Evolutionary conservation across 1,139 yeast species (phyloP), one percentile per base, ranked within the genome.

Genomic region (Saccharomyces hybrid): DNA sequence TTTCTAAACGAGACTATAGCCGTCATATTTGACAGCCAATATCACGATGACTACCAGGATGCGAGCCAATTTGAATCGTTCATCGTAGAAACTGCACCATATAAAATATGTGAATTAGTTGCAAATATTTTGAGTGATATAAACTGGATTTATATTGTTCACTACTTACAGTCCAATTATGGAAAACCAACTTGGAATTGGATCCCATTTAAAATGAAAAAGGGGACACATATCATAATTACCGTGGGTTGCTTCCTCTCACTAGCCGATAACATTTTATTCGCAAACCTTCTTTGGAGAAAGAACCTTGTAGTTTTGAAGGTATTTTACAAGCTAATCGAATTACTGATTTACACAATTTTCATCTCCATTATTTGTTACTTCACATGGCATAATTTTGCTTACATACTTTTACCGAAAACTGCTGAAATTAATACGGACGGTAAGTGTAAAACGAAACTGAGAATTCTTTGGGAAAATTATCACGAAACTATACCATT

Each of bases 401-500:
- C 66, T 16, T 64, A 60, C 42, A 61, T 60, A 3, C 54, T 66
- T 29, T 53, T 60, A 2, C 63, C 66, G 27, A 59, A 59, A 57
- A 48, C 53, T 50, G 25, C 38, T 48, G 44, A 51, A 34, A 23
- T 14, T 34, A 3, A 38, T 38, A 8, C 47, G 46, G 26, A 29
- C 44, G 16, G 13, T 50, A 4, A 38, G 48, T 16, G 26, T 26
- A 47, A 26, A 13, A 47, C 32, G 4, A 54, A 55, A 47, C 11
- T 63, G n/a, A 50, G 51, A 49, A 49, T 53, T 5, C 51, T 65
- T 11, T 65, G 67, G 65, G 55, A 57, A 14, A 65, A 64, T 47
- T 66, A 66, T 54, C 60, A 63, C 51, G 61, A 64, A 44, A 62
- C 61, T 1, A 50, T 67, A 11, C 68, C 70, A 16, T 48, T 65